Percentiles rank a stretch among this genome's conserved stretches.
These are phyloP conservation scores for Spizellomyces sp. DNA, from an alignment of 192 early-diverging fungal species.

Conservation along the genomic window DNA sequence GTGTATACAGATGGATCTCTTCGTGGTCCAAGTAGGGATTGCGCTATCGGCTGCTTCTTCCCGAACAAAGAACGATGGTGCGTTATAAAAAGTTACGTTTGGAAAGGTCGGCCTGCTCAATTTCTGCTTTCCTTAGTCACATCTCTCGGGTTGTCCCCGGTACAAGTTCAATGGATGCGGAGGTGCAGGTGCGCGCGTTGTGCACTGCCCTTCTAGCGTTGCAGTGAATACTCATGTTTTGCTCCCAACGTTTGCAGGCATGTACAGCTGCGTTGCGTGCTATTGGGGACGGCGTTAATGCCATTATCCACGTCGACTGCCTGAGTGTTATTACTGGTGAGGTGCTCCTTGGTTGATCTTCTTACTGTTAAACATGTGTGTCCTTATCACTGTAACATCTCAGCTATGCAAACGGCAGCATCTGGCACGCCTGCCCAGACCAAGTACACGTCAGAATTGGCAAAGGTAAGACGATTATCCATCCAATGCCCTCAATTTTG, in stretches of 20 bases:
- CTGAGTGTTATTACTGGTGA: not conserved
- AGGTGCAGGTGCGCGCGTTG: not conserved
- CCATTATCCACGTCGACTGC: constrained; percentile 1
- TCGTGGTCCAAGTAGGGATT: not conserved
- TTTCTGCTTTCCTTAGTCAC: not conserved
- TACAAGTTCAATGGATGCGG: not conserved
- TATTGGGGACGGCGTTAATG: constrained; percentile 6
- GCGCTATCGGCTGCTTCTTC: constrained; percentile 4
- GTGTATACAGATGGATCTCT: constrained; percentile 6
- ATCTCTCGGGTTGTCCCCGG: not conserved
- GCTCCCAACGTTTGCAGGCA: not conserved
- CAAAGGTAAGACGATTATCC: too few relatives aligned
- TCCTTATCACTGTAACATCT: too few relatives aligned
- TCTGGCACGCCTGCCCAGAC: too few relatives aligned
- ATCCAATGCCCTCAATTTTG: too few relatives aligned
- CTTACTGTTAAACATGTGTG: too few relatives aligned
- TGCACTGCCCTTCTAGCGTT: not conserved
- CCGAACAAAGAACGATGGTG: not conserved
- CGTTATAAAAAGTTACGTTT: too few relatives aligned
- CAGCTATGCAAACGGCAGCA: too few relatives aligned
- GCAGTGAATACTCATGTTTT: not conserved
- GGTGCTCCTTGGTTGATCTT: not conserved
- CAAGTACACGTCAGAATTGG: too few relatives aligned
- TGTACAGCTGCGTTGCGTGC: not conserved
- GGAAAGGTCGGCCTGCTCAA: too few relatives aligned